Evolutionary conservation across 2,329 filamentous ascomycete genomes (phyloP), one percentile per base, ranked within the genome.

Genomic region (Lachnellula suecica): DNA sequence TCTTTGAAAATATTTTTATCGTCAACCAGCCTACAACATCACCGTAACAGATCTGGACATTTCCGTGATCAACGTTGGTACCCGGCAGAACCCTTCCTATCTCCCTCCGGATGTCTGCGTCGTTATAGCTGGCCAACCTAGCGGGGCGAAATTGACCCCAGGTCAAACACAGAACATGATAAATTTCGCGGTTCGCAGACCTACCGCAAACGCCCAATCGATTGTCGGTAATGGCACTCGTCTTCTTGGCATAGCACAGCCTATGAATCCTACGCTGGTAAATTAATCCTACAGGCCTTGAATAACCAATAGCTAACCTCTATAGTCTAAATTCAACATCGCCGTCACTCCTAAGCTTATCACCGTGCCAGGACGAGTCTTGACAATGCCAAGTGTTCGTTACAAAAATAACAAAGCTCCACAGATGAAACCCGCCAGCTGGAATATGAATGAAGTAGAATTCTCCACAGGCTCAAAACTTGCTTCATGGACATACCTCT

Each of bases 91-190:
- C 8, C 83, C 85, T 0, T 74, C 74, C 0, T 89, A 86, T 59
- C 67, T 88, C 37, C 86, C 87, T 0, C 77, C 81, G 0, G 85
- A 91, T 64, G 69, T 83, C 10, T 83, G 87, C 54, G 68, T 72
- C 4, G 77, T 92, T 3, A 66, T 82, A 9, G 74, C 79, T 1
- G 87, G 86, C 0, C 88, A 92, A 63, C 67, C 79, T 0, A 74
- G 82, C 17, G 79, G 77, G 29, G 70, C 76, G 3, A 84, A 84
- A 62, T 74, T 91, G 10, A 75, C 65, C 0, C 71, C 76, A 0
- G 66, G 73, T 0, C 85, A 91, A 63, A 87, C 85, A 0, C 74
- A 78, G 0, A 63, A 71, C 1, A 91, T 93, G 88, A 82, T 92
- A 37, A 70, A 72, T 1, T 89, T 89, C 65, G 85, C 89, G 1